Evolutionary conservation across 345 rosid species (phyloP), one percentile per base, ranked within the genome.

Genomic region (Acer yangbiense): DNA sequence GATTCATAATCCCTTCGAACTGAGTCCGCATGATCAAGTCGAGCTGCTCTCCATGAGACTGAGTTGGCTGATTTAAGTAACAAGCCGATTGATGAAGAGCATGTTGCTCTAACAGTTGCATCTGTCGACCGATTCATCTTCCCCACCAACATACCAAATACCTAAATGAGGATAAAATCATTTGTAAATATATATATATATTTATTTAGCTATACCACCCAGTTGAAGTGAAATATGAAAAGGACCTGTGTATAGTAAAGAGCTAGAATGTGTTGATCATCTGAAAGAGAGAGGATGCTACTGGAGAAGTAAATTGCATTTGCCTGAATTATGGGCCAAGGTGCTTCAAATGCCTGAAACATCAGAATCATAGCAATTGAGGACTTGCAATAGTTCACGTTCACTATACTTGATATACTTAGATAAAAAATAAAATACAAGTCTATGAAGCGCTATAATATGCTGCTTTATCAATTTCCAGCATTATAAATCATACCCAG

Each of bases 301-400:
- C 97, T 84, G 75, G 94, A 89, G 73, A 95, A 86, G 85, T 93
- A 89, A 72, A 95, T 86, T 27, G 99, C 99, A 83, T 95, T 95
- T 23, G 98, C 99, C 83, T 95, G 98, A 81, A 95, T 87, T 73
- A 89, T 84, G 14, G 99, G 90, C 98, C 96, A 93, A 18, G 94
- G 91, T 46, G 99, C 96, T 80, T 95, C 99, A 77, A 92, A 92
- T 73, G 94, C 97, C 97, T 95, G 94, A 86, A 83, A 48, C 65
- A 71, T 75, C 64, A 27, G 50, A 58, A 68, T 52, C 58, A 41
- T 58, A n/a, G 76, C 73, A 54, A 73, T 55, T 80, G 43, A 79
- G 27, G 58, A 27, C 48, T 67, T 27, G 58, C 46, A 7, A 20
- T 29, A 29, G 32, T 29, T 29, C 32, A 29, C 32, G 3, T 29